Evolutionary conservation across 1,284 basidiomycete species (phyloP).

Genomic region (Papiliotrema nemorosa): DNA sequence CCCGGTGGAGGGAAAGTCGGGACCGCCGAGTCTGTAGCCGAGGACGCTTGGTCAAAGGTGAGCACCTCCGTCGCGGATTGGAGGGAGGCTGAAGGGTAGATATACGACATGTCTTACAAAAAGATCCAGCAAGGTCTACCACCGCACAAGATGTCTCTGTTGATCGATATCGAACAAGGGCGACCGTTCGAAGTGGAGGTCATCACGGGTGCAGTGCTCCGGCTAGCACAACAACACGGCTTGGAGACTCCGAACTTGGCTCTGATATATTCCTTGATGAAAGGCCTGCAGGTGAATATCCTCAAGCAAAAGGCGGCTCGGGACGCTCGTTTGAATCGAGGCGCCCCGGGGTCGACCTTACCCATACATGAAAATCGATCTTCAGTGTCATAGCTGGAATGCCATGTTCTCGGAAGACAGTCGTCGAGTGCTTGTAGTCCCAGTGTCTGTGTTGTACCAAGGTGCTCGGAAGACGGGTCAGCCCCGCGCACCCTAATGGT

Average conservation of each 20-base stretch:
- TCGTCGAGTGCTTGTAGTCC: too few species aligned
- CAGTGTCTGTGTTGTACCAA: too few species aligned
- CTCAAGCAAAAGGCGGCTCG: neutral
- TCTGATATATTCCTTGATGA: conserved; percentile 37
- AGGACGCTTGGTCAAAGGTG: conserved; percentile 22
- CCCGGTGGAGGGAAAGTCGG: conserved; percentile 19
- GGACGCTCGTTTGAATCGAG: too few species aligned
- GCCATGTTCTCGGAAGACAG: too few species aligned
- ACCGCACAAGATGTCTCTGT: conserved; percentile 42
- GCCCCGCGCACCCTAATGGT: too few species aligned
- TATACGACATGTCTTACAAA: conserved; percentile 10
- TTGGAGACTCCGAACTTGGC: conserved; percentile 29
- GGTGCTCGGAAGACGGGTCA: too few species aligned
- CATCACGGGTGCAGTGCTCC: conserved; percentile 39
- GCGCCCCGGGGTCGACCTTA: too few species aligned
- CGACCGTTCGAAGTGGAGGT: conserved; percentile 48
- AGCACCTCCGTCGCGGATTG: neutral
- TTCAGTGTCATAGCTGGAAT: too few species aligned
- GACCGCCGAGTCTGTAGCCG: conserved; percentile 17
- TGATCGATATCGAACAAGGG: conserved; percentile 42
- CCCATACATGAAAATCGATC: too few species aligned
- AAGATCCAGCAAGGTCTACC: conserved; percentile 6
- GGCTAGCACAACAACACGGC: conserved; percentile 28
- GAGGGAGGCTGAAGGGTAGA: conserved; percentile 2
- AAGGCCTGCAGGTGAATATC: conserved; percentile 34